Conservation (phyloP, 192 early-diverging fungal genomes). For the Linnemannia exigua region DNA sequence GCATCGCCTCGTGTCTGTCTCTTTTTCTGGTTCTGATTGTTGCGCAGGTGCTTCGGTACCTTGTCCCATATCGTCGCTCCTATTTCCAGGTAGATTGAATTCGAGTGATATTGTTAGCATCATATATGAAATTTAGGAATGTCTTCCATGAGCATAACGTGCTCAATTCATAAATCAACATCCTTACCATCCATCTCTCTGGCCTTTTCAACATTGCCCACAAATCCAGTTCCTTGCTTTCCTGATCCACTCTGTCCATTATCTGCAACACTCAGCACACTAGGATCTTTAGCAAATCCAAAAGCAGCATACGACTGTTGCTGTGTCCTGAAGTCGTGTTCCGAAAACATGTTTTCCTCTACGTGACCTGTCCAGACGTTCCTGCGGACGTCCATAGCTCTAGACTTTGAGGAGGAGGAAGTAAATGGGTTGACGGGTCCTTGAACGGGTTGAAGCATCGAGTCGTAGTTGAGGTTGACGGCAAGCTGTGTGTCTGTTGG, state of each 20-base stretch:
- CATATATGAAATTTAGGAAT: too few species aligned
- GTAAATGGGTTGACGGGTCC: conserved; percentile 72
- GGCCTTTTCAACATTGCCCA: conserved; percentile 74
- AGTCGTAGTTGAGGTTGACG: conserved; percentile 72
- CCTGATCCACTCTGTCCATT: conserved; percentile 61
- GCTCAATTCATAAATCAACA: too few species aligned
- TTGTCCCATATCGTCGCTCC: conserved; percentile 59
- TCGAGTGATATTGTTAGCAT: background rate
- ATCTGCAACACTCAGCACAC: conserved; percentile 49
- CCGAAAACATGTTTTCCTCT: conserved; percentile 79
- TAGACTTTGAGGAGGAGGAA: conserved; percentile 15
- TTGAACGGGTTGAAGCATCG: conserved; percentile 63
- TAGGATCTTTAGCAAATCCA: conserved; percentile 89
- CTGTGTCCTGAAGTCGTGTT: conserved; percentile 84
- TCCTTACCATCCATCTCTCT: conserved; percentile 64
- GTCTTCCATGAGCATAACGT: too few species aligned
- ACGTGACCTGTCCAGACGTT: conserved; percentile 83
- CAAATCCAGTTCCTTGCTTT: conserved; percentile 68
- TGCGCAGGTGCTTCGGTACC: conserved; percentile 54
- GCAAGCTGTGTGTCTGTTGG: conserved; percentile 67
- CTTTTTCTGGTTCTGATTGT: conserved; percentile 66
- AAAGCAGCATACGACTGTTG: conserved; percentile 86
- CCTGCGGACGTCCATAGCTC: conserved; percentile 52
- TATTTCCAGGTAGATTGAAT: background rate
- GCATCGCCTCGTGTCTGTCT: conserved; percentile 86